A percentile compares a stretch with the other conserved stretches of the same genome.
phyloP scores from a whole-genome alignment of 768 basidiomycete species.

The Pholiota microspora region DNA sequence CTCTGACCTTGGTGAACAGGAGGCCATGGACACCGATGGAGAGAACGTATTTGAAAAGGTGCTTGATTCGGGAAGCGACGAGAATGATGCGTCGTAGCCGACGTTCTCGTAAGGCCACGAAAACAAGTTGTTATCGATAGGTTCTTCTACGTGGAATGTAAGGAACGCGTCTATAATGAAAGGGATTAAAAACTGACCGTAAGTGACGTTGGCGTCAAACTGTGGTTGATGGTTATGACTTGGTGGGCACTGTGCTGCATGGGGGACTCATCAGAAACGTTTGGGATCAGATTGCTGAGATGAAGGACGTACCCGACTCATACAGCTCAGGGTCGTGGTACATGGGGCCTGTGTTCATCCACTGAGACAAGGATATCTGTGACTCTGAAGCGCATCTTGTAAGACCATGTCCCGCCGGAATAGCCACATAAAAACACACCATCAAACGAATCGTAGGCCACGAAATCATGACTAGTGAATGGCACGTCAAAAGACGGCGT shows the following conservation, averaged over 20 bases:
- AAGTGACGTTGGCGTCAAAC: constrained; percentile 7
- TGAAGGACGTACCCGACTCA: constrained; percentile 19
- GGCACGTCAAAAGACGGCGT: constrained; percentile 19
- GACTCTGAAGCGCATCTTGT: constrained; percentile 10
- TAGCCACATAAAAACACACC: neutral
- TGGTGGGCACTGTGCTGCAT: constrained; percentile 22
- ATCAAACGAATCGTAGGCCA: constrained; percentile 17
- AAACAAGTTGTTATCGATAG: constrained; percentile 19
- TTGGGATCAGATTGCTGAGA: neutral
- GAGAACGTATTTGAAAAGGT: constrained; percentile 21
- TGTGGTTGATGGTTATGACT: constrained; percentile 16
- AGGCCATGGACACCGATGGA: constrained; percentile 28
- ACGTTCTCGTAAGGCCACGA: constrained; percentile 26
- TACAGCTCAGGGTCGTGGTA: constrained; percentile 24
- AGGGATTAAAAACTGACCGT: constrained; percentile 9
- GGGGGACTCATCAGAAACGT: neutral
- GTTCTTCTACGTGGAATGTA: constrained; percentile 18
- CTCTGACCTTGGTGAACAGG: constrained; percentile 32
- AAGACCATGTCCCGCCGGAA: constrained; percentile 2
- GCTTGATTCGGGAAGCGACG: constrained; percentile 18
- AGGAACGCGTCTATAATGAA: neutral
- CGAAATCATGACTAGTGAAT: constrained; percentile 13
- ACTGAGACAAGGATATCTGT: constrained; percentile 21
- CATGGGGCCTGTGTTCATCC: constrained; percentile 23
- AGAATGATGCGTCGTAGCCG: constrained; percentile 22